Conservation (phyloP, 192 early-diverging fungal species). For the Cladochytrium replicatum region DNA sequence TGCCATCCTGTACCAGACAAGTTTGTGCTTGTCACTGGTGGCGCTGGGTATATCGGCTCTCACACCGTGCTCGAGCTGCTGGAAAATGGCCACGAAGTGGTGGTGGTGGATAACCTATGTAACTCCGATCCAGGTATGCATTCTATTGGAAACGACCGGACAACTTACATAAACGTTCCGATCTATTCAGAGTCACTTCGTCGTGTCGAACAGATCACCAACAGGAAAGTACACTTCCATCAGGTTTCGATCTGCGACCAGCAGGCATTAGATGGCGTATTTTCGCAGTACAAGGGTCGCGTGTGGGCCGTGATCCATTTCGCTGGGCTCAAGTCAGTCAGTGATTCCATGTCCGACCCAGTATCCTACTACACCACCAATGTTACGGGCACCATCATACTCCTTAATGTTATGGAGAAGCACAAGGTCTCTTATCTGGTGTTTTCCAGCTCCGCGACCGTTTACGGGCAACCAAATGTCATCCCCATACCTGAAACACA, state of each 20-base stretch:
- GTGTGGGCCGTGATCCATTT: slow-evolving; percentile 32
- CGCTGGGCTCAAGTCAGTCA: slow-evolving; percentile 57
- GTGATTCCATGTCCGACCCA: slow-evolving; percentile 65
- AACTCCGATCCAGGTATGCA: slow-evolving; percentile 27
- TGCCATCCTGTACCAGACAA: too few species aligned
- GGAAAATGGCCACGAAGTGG: slow-evolving; percentile 56
- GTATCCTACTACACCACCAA: slow-evolving; percentile 81
- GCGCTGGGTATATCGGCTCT: slow-evolving; percentile 80
- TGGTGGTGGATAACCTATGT: slow-evolving; percentile 76
- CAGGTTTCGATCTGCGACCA: slow-evolving; percentile 57
- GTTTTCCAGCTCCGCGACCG: slow-evolving; percentile 78
- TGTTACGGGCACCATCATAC: slow-evolving; percentile 63
- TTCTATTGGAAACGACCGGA: slow-evolving; percentile 14
- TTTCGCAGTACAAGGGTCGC: slow-evolving; percentile 41
- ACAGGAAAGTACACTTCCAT: slow-evolving; percentile 52
- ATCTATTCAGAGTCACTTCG: slow-evolving; percentile 52
- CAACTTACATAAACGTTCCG: too few species aligned
- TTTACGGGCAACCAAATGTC: slow-evolving; percentile 61
- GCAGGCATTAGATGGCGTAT: slow-evolving; percentile 48
- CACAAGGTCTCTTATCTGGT: slow-evolving; percentile 67
- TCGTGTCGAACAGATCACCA: slow-evolving; percentile 53
- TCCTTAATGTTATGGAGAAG: slow-evolving; percentile 64
- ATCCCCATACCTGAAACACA: slow-evolving; percentile 58
- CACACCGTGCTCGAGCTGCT: slow-evolving; percentile 75
- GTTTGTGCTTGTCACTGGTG: slow-evolving; percentile 29